Base-by-base conservation (phyloP, 768 basidiomycete genomes). In the Rossbeevera mucosa region DNA sequence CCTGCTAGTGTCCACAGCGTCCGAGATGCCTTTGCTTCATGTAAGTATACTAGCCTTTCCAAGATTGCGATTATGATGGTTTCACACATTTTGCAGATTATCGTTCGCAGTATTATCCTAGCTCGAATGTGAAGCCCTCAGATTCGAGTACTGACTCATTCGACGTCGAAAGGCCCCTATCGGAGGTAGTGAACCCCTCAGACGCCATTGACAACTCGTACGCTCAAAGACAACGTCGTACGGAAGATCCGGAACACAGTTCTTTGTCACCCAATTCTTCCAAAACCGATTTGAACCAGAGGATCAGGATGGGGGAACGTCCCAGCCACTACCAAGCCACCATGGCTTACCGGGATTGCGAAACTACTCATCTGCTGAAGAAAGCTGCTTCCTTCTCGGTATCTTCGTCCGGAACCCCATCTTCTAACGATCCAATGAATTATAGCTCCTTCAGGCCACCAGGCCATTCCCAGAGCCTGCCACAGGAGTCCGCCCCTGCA, bases 51-150 rank as follows among this genome's bases (percentile, higher is more conserved):
- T 31, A 7, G 28, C 21, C n/a, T 13, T 31, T 4, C 22, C 43
- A 36, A 24, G 16, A 2, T 53, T 43, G 8, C 20, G 26, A 20
- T 44, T 11, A 8, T 48, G 58, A 25, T 31, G n/a, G 24, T 40
- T 43, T 50, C 25, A 55, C 46, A 11, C 52, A 21, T 18, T 50
- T 51, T 54, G 18, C 57, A 89, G 87, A 88, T 64, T 81, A 80
- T 49, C 79, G 87, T 26, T 73, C 85, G 7, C 86, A 88, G 62
- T 85, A 79, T 60, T 76, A 87, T 36, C 81, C 81, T 20, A 80
- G 79, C 47, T 81, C 82, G 7, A 75, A 76, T 28, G 76, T 84
- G 22, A 77, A 76, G n/a, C 72, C 78, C 4, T 71, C 75, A 6
- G 77, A 80, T 51, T 62, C 69, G 7, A 70, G 66, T 16, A 72